Conservation (phyloP, 2,329 filamentous ascomycete genomes). For the Geosmithia morbida region DNA sequence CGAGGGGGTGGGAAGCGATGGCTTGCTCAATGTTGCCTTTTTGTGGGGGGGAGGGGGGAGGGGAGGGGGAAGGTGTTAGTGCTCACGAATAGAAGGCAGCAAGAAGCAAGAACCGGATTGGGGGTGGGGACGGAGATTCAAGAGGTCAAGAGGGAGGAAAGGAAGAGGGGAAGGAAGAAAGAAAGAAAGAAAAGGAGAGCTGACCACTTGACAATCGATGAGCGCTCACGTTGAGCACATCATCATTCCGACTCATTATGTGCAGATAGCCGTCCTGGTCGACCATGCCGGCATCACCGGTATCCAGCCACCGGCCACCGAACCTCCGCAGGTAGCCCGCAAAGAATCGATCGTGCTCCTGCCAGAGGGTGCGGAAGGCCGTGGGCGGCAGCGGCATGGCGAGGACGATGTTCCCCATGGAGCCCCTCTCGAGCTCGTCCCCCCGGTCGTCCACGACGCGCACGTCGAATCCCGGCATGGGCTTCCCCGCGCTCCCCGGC, state of each 20-base stretch:
- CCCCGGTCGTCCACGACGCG: slow-evolving; percentile 72
- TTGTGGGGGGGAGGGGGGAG: too few species aligned
- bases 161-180: background rate
- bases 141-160: too few species aligned
- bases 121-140: too few species aligned
- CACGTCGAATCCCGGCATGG: slow-evolving; percentile 86
- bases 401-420: slow-evolving; percentile 87
- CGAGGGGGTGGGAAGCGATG: slow-evolving; percentile 62
- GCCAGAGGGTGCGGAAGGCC: slow-evolving; percentile 73
- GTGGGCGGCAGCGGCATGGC: slow-evolving; percentile 72
- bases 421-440: slow-evolving; percentile 51
- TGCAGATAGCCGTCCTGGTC: slow-evolving; percentile 57
- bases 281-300: slow-evolving; percentile 78
- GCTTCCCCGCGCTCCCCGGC: slow-evolving; percentile 77
- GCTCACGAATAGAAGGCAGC: too few species aligned
- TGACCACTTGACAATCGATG: slow-evolving; percentile 78
- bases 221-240: slow-evolving; percentile 91
- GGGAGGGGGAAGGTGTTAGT: too few species aligned
- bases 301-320: slow-evolving; percentile 71
- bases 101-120: too few species aligned
- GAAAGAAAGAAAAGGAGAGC: slow-evolving; percentile 8
- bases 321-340: slow-evolving; percentile 76
- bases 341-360: slow-evolving; percentile 76
- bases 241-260: slow-evolving; percentile 56
- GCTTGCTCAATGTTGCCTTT: slow-evolving; percentile 87